These are phyloP conservation scores for Arachnomyces sp. DNA, from an alignment of 2,329 filamentous ascomycete species.

Conservation along the genomic window DNA sequence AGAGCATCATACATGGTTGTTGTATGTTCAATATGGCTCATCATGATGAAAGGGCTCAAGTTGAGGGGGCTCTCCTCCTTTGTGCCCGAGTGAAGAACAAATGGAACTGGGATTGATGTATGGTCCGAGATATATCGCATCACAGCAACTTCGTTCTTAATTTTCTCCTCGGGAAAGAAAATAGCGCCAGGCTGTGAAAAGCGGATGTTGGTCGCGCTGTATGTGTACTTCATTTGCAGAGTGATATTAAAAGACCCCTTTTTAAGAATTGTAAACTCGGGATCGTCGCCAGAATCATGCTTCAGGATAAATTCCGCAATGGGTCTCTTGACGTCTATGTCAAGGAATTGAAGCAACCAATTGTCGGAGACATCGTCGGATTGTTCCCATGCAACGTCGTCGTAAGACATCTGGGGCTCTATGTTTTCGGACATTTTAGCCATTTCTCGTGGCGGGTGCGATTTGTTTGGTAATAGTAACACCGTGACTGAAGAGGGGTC, in stretches of 20 bases:
- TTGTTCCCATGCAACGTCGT: background rate
- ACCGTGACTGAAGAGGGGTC: too few species aligned
- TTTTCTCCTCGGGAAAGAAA: constrained; percentile 1
- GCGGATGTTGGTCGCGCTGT: constrained; percentile 2
- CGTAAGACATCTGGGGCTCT: background rate
- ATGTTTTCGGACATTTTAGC: too few species aligned
- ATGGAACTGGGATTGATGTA: constrained; percentile 5
- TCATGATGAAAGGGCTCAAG: constrained; percentile 5
- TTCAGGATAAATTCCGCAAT: background rate
- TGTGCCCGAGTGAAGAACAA: constrained; percentile 1
- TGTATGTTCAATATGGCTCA: constrained; percentile 19
- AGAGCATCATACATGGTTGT: constrained; percentile 18
- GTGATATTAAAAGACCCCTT: background rate
- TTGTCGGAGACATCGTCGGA: background rate
- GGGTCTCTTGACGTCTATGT: background rate
- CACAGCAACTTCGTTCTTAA: background rate
- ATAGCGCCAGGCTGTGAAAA: constrained; percentile 1
- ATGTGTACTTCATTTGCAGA: background rate
- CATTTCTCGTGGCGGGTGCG: too few species aligned
- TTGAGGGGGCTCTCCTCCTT: background rate
- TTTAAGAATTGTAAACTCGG: background rate
- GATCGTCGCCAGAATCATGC: background rate
- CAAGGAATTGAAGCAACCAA: background rate
- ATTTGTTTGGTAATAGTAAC: too few species aligned
- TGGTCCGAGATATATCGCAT: background rate